Evolutionary conservation across 2,329 filamentous ascomycete genomes (phyloP), one percentile per base, ranked within the genome.

Genomic region (Fusarium newnesense): DNA sequence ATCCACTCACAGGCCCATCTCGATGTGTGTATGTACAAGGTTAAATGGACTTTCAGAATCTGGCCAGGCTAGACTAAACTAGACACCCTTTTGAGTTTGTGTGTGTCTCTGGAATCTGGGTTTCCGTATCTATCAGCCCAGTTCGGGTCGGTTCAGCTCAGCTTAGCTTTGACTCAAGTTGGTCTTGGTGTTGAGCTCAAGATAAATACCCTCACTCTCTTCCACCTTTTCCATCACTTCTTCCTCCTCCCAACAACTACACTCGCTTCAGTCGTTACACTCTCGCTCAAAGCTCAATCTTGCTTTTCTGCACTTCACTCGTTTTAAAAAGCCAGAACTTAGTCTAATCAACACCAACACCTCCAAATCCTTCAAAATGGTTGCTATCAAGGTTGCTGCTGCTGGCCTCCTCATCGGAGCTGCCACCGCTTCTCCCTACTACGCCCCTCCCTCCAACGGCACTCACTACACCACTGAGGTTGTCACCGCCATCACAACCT

Each of bases 401-500:
- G 70, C 70, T 52, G 69, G 65, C 69, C 64, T 72, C 69, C 69
- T 70, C 50, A 60, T 73, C 46, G 69, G 69, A 65, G 64, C 64
- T 70, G 69, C 59, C 40, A 47, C 64, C 34, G 69, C 69, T 46
- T 52, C 54, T 53, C 65, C 63, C 24, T 58, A 67, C 58, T 61
- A 62, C 53, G 34, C 59, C 37, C 56, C 44, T 54, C 52, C 50
- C 53, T 56, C 50, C 43, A 69, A 70, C 60, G 61, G 28, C 44
- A 70, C 69, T 42, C 85, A 84, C 80, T 88, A 88, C 69, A 87
- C 86, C 83, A 93, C 91, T 75, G 89, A 92, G 86, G 84, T 90
- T 74, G 88, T 94, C 72, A 90, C 89, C 65, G 83, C 85, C 67
- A 88, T 89, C 85, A 90, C 88, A 83, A 94, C 92, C 80, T 93